A percentile compares a stretch with the other conserved stretches of the same genome.
phyloP scores from a whole-genome alignment of 768 basidiomycete species.

The Grammothele lineata region DNA sequence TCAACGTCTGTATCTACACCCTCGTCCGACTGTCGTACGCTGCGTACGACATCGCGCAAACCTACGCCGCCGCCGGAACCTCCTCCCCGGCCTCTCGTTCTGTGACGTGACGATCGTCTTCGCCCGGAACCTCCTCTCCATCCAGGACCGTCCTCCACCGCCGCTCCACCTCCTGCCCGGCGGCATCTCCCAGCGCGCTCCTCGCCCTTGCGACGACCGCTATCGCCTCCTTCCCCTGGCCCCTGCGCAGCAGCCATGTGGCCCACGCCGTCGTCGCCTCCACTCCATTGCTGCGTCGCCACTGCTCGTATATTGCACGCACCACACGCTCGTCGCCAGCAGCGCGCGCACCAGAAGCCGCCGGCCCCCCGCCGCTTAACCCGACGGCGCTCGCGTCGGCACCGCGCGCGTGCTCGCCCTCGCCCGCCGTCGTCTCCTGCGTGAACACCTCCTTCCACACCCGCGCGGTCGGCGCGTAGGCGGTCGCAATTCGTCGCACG shows the following conservation, averaged over 20 bases:
- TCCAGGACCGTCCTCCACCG: slow-evolving; percentile 29
- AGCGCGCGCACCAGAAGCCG: not conserved
- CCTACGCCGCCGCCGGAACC: not conserved
- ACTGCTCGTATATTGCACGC: slow-evolving; percentile 36
- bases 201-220: slow-evolving; percentile 32
- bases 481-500: slow-evolving; percentile 37
- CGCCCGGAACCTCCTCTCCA: not conserved
- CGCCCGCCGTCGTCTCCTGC: slow-evolving; percentile 15
- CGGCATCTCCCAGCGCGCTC: slow-evolving; percentile 23
- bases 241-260: slow-evolving; percentile 40
- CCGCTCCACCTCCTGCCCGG: slow-evolving; percentile 31
- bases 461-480: slow-evolving; percentile 38
- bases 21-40: not conserved
- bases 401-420: slow-evolving; percentile 6
- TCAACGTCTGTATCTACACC: not conserved
- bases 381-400: not conserved
- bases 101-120: too few species aligned
- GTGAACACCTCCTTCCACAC: slow-evolving; percentile 44
- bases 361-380: too few species aligned
- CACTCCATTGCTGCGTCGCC: slow-evolving; percentile 36
- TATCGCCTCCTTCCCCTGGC: slow-evolving; percentile 38
- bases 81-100: slow-evolving; percentile 6
- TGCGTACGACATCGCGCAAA: not conserved
- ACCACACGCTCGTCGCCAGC: slow-evolving; percentile 25
- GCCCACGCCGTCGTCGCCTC: slow-evolving; percentile 43